Conservation (phyloP, 2,329 filamentous ascomycete genomes). For the Blumeriella jaapii region DNA sequence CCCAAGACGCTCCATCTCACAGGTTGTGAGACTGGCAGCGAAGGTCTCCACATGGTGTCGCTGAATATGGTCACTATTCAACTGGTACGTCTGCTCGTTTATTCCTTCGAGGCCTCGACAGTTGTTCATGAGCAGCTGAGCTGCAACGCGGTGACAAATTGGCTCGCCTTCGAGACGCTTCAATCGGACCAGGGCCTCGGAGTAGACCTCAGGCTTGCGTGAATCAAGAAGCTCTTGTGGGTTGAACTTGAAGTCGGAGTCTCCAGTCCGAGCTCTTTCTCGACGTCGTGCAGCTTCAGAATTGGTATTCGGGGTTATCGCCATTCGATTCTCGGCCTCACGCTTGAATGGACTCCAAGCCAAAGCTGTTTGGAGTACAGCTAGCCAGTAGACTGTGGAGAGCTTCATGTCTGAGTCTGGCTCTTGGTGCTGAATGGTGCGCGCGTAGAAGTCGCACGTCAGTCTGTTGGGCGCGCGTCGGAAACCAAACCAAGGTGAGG, state of each 20-base stretch:
- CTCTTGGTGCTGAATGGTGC: not conserved
- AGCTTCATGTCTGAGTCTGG: conserved; percentile 7
- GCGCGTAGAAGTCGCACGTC: not conserved
- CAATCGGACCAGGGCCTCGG: conserved; percentile 25
- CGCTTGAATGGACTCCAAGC: conserved; percentile 9
- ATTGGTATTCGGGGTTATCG: too few relatives aligned
- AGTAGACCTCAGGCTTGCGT: conserved; percentile 22
- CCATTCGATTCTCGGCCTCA: not conserved
- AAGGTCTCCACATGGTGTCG: conserved; percentile 41
- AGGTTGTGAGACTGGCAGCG: conserved; percentile 50
- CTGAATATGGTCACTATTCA: conserved; percentile 28
- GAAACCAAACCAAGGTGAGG: too few relatives aligned
- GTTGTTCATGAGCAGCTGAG: conserved; percentile 26
- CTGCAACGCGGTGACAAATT: conserved; percentile 26
- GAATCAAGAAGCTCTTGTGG: conserved; percentile 15
- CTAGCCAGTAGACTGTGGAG: conserved; percentile 1
- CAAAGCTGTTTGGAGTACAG: conserved; percentile 1
- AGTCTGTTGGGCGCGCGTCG: too few relatives aligned
- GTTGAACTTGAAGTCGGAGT: conserved; percentile 8
- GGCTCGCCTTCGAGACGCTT: conserved; percentile 25
- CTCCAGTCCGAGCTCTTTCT: not conserved
- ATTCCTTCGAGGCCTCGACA: conserved; percentile 24
- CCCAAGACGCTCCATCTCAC: conserved; percentile 44
- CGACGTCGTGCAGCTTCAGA: not conserved
- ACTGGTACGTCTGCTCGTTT: conserved; percentile 22